phyloP scores from a whole-genome alignment of 495 filamentous ascomycete genomes.

The Viridothelium virens region DNA sequence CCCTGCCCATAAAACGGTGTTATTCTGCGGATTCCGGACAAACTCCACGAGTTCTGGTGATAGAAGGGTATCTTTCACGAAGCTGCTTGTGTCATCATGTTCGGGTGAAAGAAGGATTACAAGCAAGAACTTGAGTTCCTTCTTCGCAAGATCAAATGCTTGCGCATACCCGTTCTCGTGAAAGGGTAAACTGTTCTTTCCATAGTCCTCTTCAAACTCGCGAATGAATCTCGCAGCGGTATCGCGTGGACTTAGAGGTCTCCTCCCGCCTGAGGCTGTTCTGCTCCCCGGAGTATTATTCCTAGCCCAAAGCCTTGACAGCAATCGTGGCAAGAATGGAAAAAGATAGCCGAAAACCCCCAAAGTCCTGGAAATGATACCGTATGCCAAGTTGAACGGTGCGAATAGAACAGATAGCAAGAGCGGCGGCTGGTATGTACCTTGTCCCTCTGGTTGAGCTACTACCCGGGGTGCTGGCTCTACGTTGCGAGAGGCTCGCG shows the following conservation, averaged over 20 bases:
- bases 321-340: slow-evolving; percentile 72
- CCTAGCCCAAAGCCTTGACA: slow-evolving; percentile 37
- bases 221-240: slow-evolving; percentile 80
- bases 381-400: slow-evolving; percentile 72
- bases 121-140: slow-evolving; percentile 80
- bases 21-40: slow-evolving; percentile 61
- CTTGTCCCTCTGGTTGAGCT: slow-evolving; percentile 58
- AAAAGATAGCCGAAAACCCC: slow-evolving; percentile 64
- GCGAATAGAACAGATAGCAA: slow-evolving; percentile 69
- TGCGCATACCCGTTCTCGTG: slow-evolving; percentile 83
- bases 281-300: slow-evolving; percentile 35
- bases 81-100: slow-evolving; percentile 83
- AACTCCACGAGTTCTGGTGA: slow-evolving; percentile 64
- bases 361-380: slow-evolving; percentile 54
- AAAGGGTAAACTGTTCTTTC: slow-evolving; percentile 58
- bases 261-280: slow-evolving; percentile 58
- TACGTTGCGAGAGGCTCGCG: slow-evolving; percentile 27
- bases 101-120: slow-evolving; percentile 82
- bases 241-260: slow-evolving; percentile 71
- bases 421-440: slow-evolving; percentile 59
- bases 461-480: slow-evolving; percentile 73
- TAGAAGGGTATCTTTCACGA: slow-evolving; percentile 73
- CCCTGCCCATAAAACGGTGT: slow-evolving; percentile 83
- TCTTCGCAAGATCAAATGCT: slow-evolving; percentile 78
- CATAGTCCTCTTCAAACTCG: slow-evolving; percentile 92